Base-by-base conservation (phyloP, 768 basidiomycete species). In the Ephemerocybe angulata region DNA sequence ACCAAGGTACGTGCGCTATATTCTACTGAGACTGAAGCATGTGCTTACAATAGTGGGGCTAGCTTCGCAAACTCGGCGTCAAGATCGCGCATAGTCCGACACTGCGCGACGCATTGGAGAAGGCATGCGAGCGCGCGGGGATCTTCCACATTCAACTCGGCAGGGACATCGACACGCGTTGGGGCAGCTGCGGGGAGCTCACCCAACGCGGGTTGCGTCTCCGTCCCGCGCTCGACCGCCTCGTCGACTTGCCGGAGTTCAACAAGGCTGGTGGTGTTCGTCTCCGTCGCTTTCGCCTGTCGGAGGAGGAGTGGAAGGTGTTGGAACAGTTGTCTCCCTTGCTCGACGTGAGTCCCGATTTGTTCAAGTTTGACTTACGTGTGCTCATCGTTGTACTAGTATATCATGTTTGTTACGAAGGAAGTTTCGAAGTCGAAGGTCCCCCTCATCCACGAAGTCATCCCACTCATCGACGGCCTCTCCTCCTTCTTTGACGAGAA, bases 291-390 rank as follows among this genome's bases (percentile, higher is more conserved):
- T 70, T 59, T 46, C 62, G 67, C 46, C 56, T 73, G 30, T 29
- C 25, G 0, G 22, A 43, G 4, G 50, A 43, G 5, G 68, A 76
- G 53, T 77, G 74, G 74, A 41, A 19, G 4, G 53, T 74, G 4
- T 51, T 66, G 0, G 44, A 44, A 17, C 60, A n/a, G n/a, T n/a
- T n/a, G n/a, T n/a, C n/a, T n/a, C n/a, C n/a, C n/a, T n/a, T n/a
- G n/a, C n/a, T n/a, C n/a, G n/a, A n/a, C n/a, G n/a, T n/a, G n/a
- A n/a, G n/a, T n/a, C n/a, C n/a, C n/a, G n/a, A n/a, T n/a, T n/a
- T n/a, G n/a, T n/a, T n/a, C n/a, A n/a, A n/a, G 8, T 41, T 21
- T 41, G 38, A 35, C 17, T 35, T 19, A 41, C 15, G 38, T n/a
- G 38, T 30, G 12, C 29, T 30, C 49, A n/a, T n/a, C n/a, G n/a